A percentile compares a stretch with the other conserved stretches of the same genome.
Conservation (phyloP, 805 yeast species). For the Candida chauliodis region DNA sequence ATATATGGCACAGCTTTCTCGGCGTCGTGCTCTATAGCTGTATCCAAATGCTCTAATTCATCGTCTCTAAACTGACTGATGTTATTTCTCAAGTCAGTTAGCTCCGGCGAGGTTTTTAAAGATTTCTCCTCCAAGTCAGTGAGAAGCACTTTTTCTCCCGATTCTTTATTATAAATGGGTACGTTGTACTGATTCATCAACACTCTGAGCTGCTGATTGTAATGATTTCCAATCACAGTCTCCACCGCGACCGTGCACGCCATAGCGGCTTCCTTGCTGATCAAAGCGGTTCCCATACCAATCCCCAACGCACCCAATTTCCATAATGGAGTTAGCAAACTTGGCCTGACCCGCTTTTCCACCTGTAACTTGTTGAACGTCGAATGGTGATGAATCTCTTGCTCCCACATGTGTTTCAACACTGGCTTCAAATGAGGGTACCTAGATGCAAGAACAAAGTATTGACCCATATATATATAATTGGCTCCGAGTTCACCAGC, state of each 20-base stretch:
- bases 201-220: slow-evolving; percentile 82
- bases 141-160: slow-evolving; percentile 24
- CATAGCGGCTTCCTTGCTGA: slow-evolving; percentile 97
- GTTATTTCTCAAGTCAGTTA: slow-evolving; percentile 52
- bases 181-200: slow-evolving; percentile 64
- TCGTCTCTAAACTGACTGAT: slow-evolving; percentile 85
- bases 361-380: slow-evolving; percentile 79
- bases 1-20: slow-evolving; percentile 90
- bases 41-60: slow-evolving; percentile 90
- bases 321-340: slow-evolving; percentile 90
- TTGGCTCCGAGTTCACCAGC: slow-evolving; percentile 98
- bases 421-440: slow-evolving; percentile 76
- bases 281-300: slow-evolving; percentile 81
- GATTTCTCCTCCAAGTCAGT: slow-evolving; percentile 13
- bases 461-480: slow-evolving; percentile 89
- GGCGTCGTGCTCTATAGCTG: slow-evolving; percentile 90
- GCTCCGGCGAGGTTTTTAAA: slow-evolving; percentile 47
- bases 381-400: slow-evolving; percentile 85
- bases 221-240: slow-evolving; percentile 95
- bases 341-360: slow-evolving; percentile 82
- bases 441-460: slow-evolving; percentile 63
- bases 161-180: slow-evolving; percentile 31
- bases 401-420: slow-evolving; percentile 96
- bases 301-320: slow-evolving; percentile 81
- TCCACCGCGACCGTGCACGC: slow-evolving; percentile 99